phyloP scores from a whole-genome alignment of 495 filamentous ascomycete genomes.

The Trichoderma asperelloides region DNA sequence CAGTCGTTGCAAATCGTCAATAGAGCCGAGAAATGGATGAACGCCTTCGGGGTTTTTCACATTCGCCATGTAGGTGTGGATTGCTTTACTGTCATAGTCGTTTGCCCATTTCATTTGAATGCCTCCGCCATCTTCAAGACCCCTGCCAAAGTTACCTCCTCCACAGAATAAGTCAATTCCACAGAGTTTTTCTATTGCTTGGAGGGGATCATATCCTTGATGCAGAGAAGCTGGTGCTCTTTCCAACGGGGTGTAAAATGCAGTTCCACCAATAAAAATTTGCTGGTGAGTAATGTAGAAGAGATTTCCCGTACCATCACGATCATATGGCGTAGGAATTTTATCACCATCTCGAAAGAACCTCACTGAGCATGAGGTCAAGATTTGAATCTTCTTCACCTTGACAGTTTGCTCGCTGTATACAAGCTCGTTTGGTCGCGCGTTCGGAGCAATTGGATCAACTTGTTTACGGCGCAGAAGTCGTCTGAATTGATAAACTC shows the following conservation, averaged over 20 bases:
- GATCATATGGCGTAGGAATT: constrained; percentile 55
- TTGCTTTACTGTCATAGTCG: constrained; percentile 51
- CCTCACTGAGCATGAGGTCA: constrained; percentile 49
- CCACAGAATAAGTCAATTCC: constrained; percentile 67
- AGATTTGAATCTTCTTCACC: constrained; percentile 31
- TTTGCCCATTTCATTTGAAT: constrained; percentile 55
- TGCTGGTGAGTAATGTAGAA: constrained; percentile 49
- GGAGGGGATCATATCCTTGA: constrained; percentile 47
- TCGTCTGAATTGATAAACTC: constrained; percentile 32
- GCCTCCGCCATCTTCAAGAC: constrained; percentile 61
- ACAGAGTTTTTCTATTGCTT: constrained; percentile 24
- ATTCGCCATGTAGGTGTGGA: constrained; percentile 64
- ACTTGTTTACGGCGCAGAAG: constrained; percentile 37
- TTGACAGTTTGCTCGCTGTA: constrained; percentile 41
- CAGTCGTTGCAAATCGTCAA: constrained; percentile 54
- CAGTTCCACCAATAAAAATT: constrained; percentile 1
- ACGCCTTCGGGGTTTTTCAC: constrained; percentile 15
- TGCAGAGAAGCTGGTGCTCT: constrained; percentile 29
- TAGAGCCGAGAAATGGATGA: constrained; percentile 54
- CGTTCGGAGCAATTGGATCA: constrained; percentile 22
- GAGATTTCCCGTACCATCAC: constrained; percentile 51
- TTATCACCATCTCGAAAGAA: constrained; percentile 34
- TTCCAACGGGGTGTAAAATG: constrained; percentile 18
- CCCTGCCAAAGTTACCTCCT: constrained; percentile 63
- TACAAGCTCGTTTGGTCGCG: constrained; percentile 57